These are phyloP conservation scores for Salix suchowensis DNA, from an alignment of 345 rosid species.

Conservation along the genomic window DNA sequence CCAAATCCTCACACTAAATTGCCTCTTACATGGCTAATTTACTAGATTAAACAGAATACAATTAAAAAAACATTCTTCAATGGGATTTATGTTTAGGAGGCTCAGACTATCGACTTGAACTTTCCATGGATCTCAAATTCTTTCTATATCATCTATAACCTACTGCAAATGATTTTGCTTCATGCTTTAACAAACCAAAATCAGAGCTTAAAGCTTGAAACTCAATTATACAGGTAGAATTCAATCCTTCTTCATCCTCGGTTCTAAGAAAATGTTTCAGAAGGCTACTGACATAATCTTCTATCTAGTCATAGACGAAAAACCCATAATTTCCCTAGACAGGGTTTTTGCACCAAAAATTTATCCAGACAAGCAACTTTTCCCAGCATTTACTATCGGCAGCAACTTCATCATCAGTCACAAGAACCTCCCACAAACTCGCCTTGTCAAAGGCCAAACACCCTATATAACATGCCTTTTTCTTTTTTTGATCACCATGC, in stretches of 20 bases:
- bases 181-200: neutral
- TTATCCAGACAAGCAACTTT: neutral
- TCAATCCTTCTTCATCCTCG: no score
- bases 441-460: neutral
- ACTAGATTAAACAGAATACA: neutral
- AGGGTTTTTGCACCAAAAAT: neutral
- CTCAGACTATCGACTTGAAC: neutral
- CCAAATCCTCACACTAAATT: neutral
- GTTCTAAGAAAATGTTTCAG: no score
- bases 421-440: neutral
- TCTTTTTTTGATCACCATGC: neutral
- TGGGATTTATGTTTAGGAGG: neutral
- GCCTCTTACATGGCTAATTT: neutral
- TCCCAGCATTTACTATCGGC: neutral
- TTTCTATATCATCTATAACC: neutral
- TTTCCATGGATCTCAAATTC: neutral
- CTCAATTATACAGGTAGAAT: neutral
- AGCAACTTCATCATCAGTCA: neutral
- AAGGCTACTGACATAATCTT: neutral
- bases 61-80: neutral
- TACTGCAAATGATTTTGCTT: neutral
- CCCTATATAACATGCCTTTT: neutral
- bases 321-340: neutral
- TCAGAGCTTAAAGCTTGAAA: neutral
- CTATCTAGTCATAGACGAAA: neutral